Conservation (phyloP, 345 rosid species). For the Noccaea bulbosa region DNA sequence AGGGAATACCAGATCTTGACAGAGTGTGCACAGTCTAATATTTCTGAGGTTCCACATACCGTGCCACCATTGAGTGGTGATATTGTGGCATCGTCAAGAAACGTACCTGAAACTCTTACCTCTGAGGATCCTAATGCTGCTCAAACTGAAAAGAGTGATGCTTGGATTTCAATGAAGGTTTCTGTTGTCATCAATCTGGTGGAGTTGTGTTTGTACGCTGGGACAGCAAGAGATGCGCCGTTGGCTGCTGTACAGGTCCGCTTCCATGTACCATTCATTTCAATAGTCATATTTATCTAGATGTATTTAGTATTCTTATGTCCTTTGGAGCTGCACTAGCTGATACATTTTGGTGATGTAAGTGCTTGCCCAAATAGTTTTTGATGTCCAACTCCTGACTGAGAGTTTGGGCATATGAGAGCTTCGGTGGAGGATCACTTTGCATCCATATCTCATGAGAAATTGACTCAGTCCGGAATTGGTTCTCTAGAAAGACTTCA, state of each 20-base stretch:
- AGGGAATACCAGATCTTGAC: slow-evolving; percentile 87
- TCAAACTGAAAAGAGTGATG: slow-evolving; percentile 46
- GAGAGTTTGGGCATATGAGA: slow-evolving; percentile 21
- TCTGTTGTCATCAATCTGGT: slow-evolving; percentile 71
- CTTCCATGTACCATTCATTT: slow-evolving; percentile 32
- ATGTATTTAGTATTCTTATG: slow-evolving; percentile 22
- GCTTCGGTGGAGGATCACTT: not conserved
- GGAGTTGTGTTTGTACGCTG: slow-evolving; percentile 75
- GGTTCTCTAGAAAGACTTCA: slow-evolving; percentile 23
- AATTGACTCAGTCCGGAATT: slow-evolving; percentile 10
- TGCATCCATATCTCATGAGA: not conserved
- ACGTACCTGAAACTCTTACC: slow-evolving; percentile 49
- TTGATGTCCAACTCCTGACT: slow-evolving; percentile 3
- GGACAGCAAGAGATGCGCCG: slow-evolving; percentile 71
- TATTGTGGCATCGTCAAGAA: slow-evolving; percentile 52
- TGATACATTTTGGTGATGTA: slow-evolving; percentile 20
- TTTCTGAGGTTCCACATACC: slow-evolving; percentile 72
- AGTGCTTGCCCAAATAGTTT: slow-evolving; percentile 16
- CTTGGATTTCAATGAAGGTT: slow-evolving; percentile 73
- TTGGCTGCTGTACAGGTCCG: slow-evolving; percentile 82
- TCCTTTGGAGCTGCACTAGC: slow-evolving; percentile 12
- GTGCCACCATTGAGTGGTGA: slow-evolving; percentile 62
- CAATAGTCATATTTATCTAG: slow-evolving; percentile 29
- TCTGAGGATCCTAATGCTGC: slow-evolving; percentile 48
- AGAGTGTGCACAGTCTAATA: slow-evolving; percentile 85